Evolutionary conservation across 306 rosid species (phyloP).

Genomic region (Malus sieversii): DNA sequence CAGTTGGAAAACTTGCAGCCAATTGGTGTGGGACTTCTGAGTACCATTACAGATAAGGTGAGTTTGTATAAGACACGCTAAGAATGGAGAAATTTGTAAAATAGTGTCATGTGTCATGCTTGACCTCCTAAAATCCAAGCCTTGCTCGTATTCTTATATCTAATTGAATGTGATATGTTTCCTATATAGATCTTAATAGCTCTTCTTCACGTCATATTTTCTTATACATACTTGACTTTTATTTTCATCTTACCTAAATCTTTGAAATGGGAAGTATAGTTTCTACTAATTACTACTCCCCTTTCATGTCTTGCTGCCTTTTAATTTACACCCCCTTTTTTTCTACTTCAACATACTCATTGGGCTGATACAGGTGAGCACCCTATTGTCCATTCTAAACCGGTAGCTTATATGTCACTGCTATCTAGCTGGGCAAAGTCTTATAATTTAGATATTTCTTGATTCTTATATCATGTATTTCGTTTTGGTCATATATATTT

Average conservation of each 20-base stretch:
- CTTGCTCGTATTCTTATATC: neutral
- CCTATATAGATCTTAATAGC: neutral
- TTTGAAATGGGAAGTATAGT: neutral
- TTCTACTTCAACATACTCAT: neutral
- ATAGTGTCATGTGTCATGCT: neutral
- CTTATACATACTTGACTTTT: neutral
- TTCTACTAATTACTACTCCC: neutral
- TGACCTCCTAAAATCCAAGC: neutral
- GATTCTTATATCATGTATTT: neutral
- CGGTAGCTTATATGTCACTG: neutral
- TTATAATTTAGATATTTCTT: neutral
- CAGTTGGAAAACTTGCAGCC: conserved; percentile 97
- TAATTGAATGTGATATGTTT: neutral
- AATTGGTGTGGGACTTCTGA: conserved; percentile 80
- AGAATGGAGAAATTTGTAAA: neutral
- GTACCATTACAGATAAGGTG: conserved; percentile 86
- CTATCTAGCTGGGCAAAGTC: neutral
- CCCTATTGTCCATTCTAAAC: neutral
- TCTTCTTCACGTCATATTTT: neutral
- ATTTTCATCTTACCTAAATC: neutral
- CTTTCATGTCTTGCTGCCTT: neutral
- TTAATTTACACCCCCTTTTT: neutral
- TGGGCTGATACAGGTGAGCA: neutral
- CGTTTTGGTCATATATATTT: conserved; percentile 12
- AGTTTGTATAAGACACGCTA: neutral